Percentiles rank a stretch among this genome's conserved stretches.
phyloP scores from a whole-genome alignment of 305 asterid species.

The Solanum chacoense region DNA sequence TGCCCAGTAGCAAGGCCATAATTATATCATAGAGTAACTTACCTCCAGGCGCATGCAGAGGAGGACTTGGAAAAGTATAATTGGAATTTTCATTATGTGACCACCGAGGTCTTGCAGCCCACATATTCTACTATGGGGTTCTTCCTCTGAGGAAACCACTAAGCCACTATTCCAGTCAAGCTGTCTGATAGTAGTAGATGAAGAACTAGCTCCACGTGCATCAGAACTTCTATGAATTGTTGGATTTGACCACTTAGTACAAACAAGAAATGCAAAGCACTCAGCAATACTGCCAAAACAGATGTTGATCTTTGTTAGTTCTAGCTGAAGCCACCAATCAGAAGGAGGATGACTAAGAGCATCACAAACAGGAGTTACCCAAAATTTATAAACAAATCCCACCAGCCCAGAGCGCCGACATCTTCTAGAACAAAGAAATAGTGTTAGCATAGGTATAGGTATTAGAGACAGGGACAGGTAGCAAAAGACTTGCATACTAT shows the following conservation, averaged over 20 bases:
- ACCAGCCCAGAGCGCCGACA: constrained; percentile 88
- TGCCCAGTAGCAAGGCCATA: neutral
- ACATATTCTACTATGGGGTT: constrained; percentile 49
- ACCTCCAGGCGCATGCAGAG: constrained; percentile 98
- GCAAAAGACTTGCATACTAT: neutral
- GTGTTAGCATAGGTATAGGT: neutral
- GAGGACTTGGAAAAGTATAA: constrained; percentile 72
- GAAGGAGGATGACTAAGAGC: constrained; percentile 6
- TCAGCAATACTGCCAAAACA: constrained; percentile 65
- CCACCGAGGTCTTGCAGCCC: constrained; percentile 90
- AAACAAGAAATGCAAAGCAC: constrained; percentile 97
- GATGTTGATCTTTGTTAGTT: constrained; percentile 6
- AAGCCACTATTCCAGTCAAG: constrained; percentile 73
- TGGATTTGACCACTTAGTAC: constrained; percentile 98
- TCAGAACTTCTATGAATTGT: constrained; percentile 61
- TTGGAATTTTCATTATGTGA: constrained; percentile 85
- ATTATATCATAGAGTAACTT: constrained; percentile 13
- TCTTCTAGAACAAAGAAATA: constrained; percentile 39
- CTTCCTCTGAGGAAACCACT: constrained; percentile 60
- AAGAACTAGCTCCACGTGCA: constrained; percentile 58
- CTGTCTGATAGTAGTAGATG: constrained; percentile 60
- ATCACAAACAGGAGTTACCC: constrained; percentile 44
- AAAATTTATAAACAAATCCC: constrained; percentile 93
- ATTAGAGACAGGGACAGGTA: neutral
- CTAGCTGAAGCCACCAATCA: neutral